A percentile compares a stretch with the other conserved stretches of the same genome.
Evolutionary conservation across 352 stramenopile genomes (phyloP).

Genomic region (Phytophthora pini): DNA sequence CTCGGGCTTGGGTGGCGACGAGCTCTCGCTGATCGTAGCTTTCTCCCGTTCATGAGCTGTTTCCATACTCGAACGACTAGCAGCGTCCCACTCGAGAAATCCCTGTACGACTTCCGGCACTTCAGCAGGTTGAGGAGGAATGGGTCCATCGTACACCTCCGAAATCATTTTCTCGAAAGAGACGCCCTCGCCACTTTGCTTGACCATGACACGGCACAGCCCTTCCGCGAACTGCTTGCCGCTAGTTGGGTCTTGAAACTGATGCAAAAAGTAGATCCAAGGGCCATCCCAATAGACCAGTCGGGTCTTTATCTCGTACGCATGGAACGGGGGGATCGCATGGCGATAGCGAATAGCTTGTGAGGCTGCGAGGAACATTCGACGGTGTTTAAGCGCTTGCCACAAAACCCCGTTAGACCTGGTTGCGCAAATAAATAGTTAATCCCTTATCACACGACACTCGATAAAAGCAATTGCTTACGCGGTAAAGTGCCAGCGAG

Average conservation of each 20-base stretch:
- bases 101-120: slow-evolving; percentile 46
- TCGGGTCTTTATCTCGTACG: slow-evolving; percentile 64
- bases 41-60: slow-evolving; percentile 22
- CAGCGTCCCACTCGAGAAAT: slow-evolving; percentile 49
- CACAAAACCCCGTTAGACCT: slow-evolving; percentile 55
- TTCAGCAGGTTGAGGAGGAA: slow-evolving; percentile 27
- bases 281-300: slow-evolving; percentile 58
- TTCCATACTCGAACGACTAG: slow-evolving; percentile 48
- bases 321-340: slow-evolving; percentile 52
- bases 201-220: slow-evolving; percentile 42
- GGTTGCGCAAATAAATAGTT: not conserved
- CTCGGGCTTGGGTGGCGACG: slow-evolving; percentile 12
- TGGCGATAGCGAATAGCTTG: slow-evolving; percentile 67
- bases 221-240: slow-evolving; percentile 66
- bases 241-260: slow-evolving; percentile 58
- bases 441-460: not conserved
- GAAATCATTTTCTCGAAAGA: slow-evolving; percentile 38
- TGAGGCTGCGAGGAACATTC: slow-evolving; percentile 68
- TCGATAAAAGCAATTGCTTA: slow-evolving; percentile 28
- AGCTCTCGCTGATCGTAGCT: not conserved
- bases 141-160: slow-evolving; percentile 34
- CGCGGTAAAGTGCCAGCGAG: slow-evolving; percentile 85
- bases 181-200: slow-evolving; percentile 25
- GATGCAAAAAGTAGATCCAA: slow-evolving; percentile 71
- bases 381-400: slow-evolving; percentile 62